Base-by-base conservation (phyloP, 129 eudicot species). In the Rutidosis leptorrhynchoides region DNA sequence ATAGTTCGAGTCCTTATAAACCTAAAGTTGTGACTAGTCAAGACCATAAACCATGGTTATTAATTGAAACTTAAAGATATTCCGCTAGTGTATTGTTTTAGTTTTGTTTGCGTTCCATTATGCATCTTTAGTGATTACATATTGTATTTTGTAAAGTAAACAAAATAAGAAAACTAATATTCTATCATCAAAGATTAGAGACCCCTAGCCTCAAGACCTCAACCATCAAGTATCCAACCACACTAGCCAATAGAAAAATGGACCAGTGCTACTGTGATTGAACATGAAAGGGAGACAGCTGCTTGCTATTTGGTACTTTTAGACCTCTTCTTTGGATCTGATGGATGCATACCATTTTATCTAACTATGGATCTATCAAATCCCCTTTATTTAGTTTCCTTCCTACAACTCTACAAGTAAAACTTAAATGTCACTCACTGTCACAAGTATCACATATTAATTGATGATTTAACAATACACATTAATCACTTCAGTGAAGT, bases 351-450 rank as follows among this genome's bases (percentile, higher is more conserved):
- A 29, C 29, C 17, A 24, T 58, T 58, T 28, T 58, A n/a, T 58
- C 19, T 58, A 10, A 26, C 63, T 58, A 58, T 58, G 40, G 63
- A 58, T 58, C 63, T 12, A 27, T 26, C 63, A 12, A 60, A 30
- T 59, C 45, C 65, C 65, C n/a, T 59, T 59, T 59, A 11, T 59
- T n/a, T n/a, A n/a, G n/a, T n/a, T 59, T 28, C 26, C 65, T 59
- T 29, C 45, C 65, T 30, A 22, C 65, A 16, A n/a, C 25, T 30
- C 65, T 30, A 22, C 65, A 16, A n/a, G 45, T 30, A 30, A 59
- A 8, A 48, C 23, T n/a, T 8, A 29, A 29, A 59, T 60, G 65
- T 60, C 26, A 30, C 45, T 60, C 65, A 60, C 65, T 8, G 22
- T 60, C 65, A 60, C 40, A 16, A 58, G 40, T 16, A 28, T 59